Base-by-base conservation (phyloP, 1,284 basidiomycete genomes). In the Malassezia caprae region DNA sequence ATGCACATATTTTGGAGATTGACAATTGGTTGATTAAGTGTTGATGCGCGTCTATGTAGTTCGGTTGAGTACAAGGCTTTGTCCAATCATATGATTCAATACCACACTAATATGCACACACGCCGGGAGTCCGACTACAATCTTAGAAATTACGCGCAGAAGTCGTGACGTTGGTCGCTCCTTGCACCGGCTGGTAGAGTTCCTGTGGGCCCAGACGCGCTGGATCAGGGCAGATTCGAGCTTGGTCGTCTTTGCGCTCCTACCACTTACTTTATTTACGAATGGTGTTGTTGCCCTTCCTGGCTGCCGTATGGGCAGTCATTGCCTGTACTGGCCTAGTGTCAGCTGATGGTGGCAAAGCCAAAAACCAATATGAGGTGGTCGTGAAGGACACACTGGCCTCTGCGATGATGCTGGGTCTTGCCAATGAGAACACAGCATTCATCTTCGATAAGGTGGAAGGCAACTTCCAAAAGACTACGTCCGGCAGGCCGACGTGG, bases 391-490 rank as follows among this genome's bases (percentile, higher is more conserved):
- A 73, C 52, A 67, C 69, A 41, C 56, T 65, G 24, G 72, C 72
- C 10, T 73, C 70, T 26, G 72, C 71, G 50, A 74, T 74, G 72
- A 74, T 74, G 72, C 55, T 74, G 42, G 72, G 65, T 53, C 60
- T 74, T 26, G 60, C 69, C 37, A 64, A 72, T 56, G 62, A 74
- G 43, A 50, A 72, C 41, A 64, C 61, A 37, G 71, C 75, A 34
- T 73, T 75, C 52, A 75, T 77, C 40, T 62, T 76, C 32, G 76
- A 77, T 64, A 77, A 77, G 62, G 70, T 67, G 11, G 76, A 77
- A 59, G 69, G 72, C 60, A 77, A 76, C 62, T 57, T 53, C 10
- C n/a, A 44, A 13, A 41, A 44, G 19, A 51, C 67, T 10, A 23
- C 46, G 12, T 56, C 63, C n/a, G 65, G 61, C 13, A 63, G 59